Evolutionary conservation across 768 basidiomycete genomes (phyloP), one percentile per base, ranked within the genome.

Genomic region (Naganishia onofrii): DNA sequence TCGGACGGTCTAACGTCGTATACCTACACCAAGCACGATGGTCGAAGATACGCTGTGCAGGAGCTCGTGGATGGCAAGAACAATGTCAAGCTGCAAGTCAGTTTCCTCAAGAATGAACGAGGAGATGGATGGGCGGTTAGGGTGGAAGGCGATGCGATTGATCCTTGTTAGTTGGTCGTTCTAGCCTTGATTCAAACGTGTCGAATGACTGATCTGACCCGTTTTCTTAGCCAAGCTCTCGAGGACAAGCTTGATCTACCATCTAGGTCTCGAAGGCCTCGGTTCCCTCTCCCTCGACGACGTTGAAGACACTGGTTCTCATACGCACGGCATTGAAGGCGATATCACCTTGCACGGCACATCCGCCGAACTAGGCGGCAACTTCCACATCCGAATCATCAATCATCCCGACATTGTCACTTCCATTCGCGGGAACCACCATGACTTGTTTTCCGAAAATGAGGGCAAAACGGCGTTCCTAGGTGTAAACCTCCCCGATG

Each of bases 11-110:
- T 97, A 44, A 85, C 88, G 70, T 84, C 84, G 46, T 97, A 96
- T 81, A 89, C 90, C 26, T 97, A 90, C 89, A 90, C 90, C 1
- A 85, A 87, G 74, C 94, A 91, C 76, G 93, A 96, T 79, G 84
- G 90, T 23, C 87, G 92, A 26, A 86, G 89, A 76, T 92, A 91
- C 55, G 92, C 92, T 58, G 86, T 90, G 29, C 91, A 97, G 81
- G 87, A 92, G 66, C 83, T 97, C 60, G 85, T 87, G 69, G 94
- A 97, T 78, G 83, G 85, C 32, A 78, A 82, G 69, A 96, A 95
- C 81, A 96, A 95, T 73, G 88, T 95, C 58, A 84, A 89, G 78
- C 84, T 97, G 31, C 90, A 88, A 2, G 92, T 90, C 9, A 88
- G 91, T 74, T 88, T 93, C 73, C 81, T 96, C 67, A 96, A 96